Conservation (phyloP, 495 filamentous ascomycete species). For the Sphaerosporella brunnea region DNA sequence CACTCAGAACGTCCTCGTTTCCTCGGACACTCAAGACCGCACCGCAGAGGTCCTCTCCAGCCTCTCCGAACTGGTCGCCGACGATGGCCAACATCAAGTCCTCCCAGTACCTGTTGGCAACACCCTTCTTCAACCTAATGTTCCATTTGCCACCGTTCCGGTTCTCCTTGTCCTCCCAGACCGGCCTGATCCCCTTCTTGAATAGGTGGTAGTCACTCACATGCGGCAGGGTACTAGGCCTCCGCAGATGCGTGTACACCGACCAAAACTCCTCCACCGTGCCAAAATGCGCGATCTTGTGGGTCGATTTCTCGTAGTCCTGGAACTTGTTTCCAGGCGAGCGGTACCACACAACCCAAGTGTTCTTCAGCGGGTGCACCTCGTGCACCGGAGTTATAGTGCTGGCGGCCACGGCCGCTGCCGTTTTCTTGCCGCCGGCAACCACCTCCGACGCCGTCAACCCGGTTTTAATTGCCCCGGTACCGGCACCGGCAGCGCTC, state of each 20-base stretch:
- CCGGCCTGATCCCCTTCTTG: conserved; percentile 87
- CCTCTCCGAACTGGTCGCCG: conserved; percentile 89
- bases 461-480: conserved; percentile 14
- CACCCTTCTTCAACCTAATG: conserved; percentile 85
- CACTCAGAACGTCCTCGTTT: conserved; percentile 90
- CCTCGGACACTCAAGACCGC: conserved; percentile 83
- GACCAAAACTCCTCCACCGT: conserved; percentile 84
- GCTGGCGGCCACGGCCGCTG: no score
- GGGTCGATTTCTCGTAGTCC: conserved; percentile 94
- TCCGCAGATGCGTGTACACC: conserved; percentile 80
- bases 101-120: conserved; percentile 95
- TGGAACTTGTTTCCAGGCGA: conserved; percentile 73
- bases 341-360: conserved; percentile 94
- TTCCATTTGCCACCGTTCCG: conserved; percentile 95
- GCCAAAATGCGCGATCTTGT: conserved; percentile 61
- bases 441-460: conserved; percentile 31
- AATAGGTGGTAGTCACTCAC: conserved; percentile 98
- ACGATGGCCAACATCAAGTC: conserved; percentile 79
- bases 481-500: conserved; percentile 13
- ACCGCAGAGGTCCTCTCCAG: conserved; percentile 85
- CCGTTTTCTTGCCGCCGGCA: conserved; percentile 47
- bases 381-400: conserved; percentile 28
- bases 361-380: conserved; percentile 54
- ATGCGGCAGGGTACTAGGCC: conserved; percentile 68
- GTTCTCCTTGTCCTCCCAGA: conserved; percentile 98